phyloP scores from a whole-genome alignment of 208 protist genomes.

The Acanthamoeba lugdunensis region DNA sequence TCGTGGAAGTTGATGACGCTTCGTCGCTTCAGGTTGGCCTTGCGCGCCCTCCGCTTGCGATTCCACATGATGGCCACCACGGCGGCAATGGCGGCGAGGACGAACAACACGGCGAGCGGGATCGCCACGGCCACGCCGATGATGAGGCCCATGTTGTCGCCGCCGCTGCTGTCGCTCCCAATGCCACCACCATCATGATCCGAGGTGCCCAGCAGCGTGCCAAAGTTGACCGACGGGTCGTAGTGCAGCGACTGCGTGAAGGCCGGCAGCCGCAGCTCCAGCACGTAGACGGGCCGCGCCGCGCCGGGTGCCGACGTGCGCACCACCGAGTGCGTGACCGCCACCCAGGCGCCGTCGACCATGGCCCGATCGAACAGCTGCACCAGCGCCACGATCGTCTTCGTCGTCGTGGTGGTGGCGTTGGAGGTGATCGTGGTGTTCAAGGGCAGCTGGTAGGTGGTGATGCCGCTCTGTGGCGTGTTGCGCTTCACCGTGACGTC shows the following conservation, averaged over 20 bases:
- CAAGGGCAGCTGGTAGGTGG: neutral
- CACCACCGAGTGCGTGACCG: neutral
- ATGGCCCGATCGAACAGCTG: neutral
- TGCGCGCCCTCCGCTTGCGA: neutral
- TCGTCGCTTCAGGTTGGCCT: neutral
- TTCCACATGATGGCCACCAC: neutral
- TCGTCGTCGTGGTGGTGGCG: neutral
- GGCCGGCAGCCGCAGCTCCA: slow-evolving; percentile 1
- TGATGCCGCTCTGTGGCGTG: neutral
- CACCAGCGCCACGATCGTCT: neutral
- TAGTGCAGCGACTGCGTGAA: slow-evolving; percentile 10
- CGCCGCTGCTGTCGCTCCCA: neutral
- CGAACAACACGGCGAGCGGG: neutral
- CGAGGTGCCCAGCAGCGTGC: neutral
- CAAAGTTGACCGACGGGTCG: neutral
- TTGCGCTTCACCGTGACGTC: neutral
- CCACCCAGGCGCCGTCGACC: neutral
- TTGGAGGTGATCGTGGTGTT: neutral
- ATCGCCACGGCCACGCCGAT: neutral
- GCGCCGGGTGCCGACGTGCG: neutral
- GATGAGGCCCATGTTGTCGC: slow-evolving; percentile 14
- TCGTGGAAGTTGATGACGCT: slow-evolving; percentile 43
- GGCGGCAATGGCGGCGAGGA: neutral
- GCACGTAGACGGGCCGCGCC: neutral
- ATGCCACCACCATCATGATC: too few species aligned